A percentile compares a stretch with the other conserved stretches of the same genome.
Conservation (phyloP, 495 filamentous ascomycete species). For the Trichoderma gamsii region DNA sequence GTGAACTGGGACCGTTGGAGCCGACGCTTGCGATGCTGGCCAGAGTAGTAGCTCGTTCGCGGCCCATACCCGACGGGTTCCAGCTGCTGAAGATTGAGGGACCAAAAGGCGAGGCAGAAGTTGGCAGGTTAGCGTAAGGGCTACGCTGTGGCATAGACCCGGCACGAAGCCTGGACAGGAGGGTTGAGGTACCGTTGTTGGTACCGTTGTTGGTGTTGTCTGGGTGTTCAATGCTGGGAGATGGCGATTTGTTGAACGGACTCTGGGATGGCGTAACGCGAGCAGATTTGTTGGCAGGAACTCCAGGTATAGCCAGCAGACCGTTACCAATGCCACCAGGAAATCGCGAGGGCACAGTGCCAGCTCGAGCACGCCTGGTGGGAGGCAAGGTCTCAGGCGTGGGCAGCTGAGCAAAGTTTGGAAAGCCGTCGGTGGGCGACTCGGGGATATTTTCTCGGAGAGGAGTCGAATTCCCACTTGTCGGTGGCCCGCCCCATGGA, state of each 20-base stretch:
- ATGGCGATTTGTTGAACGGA: conserved; percentile 72
- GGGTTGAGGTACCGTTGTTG: conserved; percentile 40
- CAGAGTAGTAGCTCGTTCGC: conserved; percentile 77
- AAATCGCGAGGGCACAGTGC: conserved; percentile 94
- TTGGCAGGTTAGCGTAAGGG: conserved; percentile 53
- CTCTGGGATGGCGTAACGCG: conserved; percentile 86
- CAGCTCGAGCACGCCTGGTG: conserved; percentile 69
- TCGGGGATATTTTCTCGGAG: conserved; percentile 96
- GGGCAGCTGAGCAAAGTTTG: conserved; percentile 70
- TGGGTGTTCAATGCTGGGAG: conserved; percentile 61
- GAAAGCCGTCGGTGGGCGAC: conserved; percentile 93
- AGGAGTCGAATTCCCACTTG: conserved; percentile 91
- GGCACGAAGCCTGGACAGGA: conserved; percentile 82
- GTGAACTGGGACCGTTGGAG: conserved; percentile 84
- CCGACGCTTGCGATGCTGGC: conserved; percentile 66
- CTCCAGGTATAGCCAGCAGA: conserved; percentile 53
- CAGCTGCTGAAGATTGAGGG: conserved; percentile 81
- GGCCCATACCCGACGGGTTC: conserved; percentile 57
- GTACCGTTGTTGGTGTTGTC: conserved; percentile 41
- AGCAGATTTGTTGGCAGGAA: conserved; percentile 76
- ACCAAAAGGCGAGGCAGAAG: conserved; percentile 66
- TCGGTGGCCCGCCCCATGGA: conserved; percentile 85
- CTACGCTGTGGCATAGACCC: conserved; percentile 92
- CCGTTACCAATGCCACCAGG: conserved; percentile 57
- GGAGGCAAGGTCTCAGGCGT: conserved; percentile 52